Conservation (phyloP, 2,329 filamentous ascomycete species). For the Epichloe gansuensis region DNA sequence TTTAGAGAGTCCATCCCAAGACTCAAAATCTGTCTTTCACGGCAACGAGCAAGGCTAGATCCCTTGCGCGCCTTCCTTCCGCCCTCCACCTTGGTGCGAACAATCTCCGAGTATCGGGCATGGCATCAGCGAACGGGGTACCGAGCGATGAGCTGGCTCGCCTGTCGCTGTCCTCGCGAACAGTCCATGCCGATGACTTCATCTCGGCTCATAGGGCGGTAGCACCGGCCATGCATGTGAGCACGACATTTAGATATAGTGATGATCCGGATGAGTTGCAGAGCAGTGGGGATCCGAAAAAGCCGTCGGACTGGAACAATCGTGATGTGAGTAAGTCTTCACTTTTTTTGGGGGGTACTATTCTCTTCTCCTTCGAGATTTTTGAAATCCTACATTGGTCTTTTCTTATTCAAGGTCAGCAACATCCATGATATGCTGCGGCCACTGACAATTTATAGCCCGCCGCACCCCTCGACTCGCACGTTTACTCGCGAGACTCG, state of each 20-base stretch:
- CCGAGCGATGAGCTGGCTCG: constrained; percentile 9
- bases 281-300: constrained; percentile 11
- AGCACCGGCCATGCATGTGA: constrained; percentile 78
- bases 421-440: not conserved
- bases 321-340: constrained; percentile 35
- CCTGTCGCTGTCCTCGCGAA: constrained; percentile 49
- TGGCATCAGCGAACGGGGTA: not conserved
- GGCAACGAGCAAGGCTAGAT: too few species aligned
- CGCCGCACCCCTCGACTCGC: constrained; percentile 41
- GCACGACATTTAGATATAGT: constrained; percentile 79
- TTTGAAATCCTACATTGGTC: too few species aligned
- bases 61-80: too few species aligned
- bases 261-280: constrained; percentile 53
- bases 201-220: constrained; percentile 66
- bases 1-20: not conserved
- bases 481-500: constrained; percentile 73
- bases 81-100: not conserved
- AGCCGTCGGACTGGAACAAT: constrained; percentile 41
- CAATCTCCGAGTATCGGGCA: not conserved
- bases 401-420: too few species aligned
- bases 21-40: too few species aligned
- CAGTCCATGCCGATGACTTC: constrained; percentile 72
- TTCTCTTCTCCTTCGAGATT: too few species aligned
- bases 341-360: not conserved
- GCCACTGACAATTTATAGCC: constrained; percentile 14